Percentiles rank a stretch among this genome's conserved stretches.
phyloP scores from a whole-genome alignment of 306 rosid genomes.

The Gastrolobium villosum region DNA sequence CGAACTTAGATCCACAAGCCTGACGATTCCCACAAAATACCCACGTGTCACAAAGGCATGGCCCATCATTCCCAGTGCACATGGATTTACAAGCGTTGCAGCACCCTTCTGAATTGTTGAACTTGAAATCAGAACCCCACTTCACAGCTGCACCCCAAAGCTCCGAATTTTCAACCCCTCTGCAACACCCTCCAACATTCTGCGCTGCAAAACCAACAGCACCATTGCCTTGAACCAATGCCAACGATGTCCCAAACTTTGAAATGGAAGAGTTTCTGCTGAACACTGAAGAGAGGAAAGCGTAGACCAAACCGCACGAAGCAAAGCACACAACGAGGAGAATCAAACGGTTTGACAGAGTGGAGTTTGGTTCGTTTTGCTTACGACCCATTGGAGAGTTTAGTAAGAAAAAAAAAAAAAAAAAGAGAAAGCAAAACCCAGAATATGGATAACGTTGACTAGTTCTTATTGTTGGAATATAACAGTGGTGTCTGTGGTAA shows the following conservation, averaged over 20 bases:
- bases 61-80: constrained; percentile 90
- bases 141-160: constrained; percentile 95
- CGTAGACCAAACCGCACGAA: constrained; percentile 73
- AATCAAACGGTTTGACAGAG: constrained; percentile 53
- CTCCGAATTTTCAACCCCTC: constrained; percentile 83
- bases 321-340: constrained; percentile 57
- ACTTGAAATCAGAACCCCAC: constrained; percentile 94
- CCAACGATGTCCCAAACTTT: constrained; percentile 38
- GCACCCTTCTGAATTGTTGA: constrained; percentile 72
- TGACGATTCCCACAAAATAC: constrained; percentile 82
- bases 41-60: constrained; percentile 92
- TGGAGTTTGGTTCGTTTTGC: constrained; percentile 54
- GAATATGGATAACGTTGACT: constrained; percentile 62
- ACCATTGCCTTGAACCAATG: constrained; percentile 45
- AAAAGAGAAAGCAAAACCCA: constrained; percentile 37
- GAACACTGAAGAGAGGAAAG: constrained; percentile 61
- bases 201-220: not conserved
- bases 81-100: constrained; percentile 88
- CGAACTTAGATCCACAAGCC: constrained; percentile 82
- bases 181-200: constrained; percentile 64
- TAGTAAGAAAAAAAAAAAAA: not conserved
- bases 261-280: constrained; percentile 39
- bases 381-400: constrained; percentile 78
- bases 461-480: not conserved
- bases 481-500: constrained; percentile 8